A percentile compares a stretch with the other conserved stretches of the same genome.
Conservation (phyloP, 768 basidiomycete species). For the Saitozyma sp. region DNA sequence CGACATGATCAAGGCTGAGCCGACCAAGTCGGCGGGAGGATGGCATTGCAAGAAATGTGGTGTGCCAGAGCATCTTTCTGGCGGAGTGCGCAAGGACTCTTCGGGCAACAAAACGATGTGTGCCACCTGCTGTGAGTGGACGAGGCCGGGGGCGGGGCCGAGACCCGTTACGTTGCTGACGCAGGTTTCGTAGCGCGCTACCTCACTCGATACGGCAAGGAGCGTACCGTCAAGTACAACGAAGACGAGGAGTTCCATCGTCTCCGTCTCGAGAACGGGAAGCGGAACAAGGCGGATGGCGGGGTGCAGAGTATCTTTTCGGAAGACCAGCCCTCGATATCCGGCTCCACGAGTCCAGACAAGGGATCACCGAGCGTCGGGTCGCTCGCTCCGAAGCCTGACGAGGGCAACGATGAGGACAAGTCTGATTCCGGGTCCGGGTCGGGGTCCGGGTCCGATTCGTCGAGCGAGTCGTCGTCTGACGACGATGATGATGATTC, state of each 20-base stretch:
- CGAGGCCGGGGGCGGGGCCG: conserved; percentile 53
- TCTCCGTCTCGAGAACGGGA: conserved; percentile 8
- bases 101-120: too few relatives aligned
- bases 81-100: conserved; percentile 72
- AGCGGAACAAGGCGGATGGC: neutral
- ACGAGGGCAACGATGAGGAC: too few relatives aligned
- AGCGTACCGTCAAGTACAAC: conserved; percentile 25
- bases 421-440: too few relatives aligned
- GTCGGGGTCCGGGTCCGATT: too few relatives aligned
- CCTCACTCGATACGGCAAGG: conserved; percentile 16
- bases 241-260: conserved; percentile 17
- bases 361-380: neutral
- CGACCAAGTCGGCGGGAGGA: too few relatives aligned
- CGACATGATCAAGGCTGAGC: too few relatives aligned
- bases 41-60: too few relatives aligned
- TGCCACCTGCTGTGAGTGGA: too few relatives aligned
- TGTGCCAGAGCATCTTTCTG: too few relatives aligned
- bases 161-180: conserved; percentile 70
- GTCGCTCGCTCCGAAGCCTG: neutral
- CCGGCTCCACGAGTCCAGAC: neutral
- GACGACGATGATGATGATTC: conserved; percentile 27
- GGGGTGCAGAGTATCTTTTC: neutral
- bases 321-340: neutral
- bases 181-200: conserved; percentile 48
- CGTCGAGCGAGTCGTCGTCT: too few relatives aligned